Evolutionary conservation across 176 grass and related monocot genomes (phyloP), one percentile per base, ranked within the genome.

Genomic region (Microstegium vimineum): DNA sequence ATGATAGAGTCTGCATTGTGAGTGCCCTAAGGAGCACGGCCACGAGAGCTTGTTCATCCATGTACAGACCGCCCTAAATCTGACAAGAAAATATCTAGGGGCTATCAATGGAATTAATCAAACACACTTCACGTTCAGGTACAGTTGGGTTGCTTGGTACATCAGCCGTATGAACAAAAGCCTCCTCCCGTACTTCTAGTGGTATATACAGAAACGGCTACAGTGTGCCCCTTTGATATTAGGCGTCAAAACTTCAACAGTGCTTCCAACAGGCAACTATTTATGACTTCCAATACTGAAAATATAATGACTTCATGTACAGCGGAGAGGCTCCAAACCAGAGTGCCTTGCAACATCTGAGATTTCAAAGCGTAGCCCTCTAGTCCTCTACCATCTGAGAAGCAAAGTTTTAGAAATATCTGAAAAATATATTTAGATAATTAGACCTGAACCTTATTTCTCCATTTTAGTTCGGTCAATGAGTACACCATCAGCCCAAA

Each of bases 401-500:
- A 74, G 17, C 10, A 33, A 69, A 27, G 12, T 47, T 59, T 43
- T 66, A 6, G 34, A 36, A 76, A 26, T 3, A 20, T 67, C 8
- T 26, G 33, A 10, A 35, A 54, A 36, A 68, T 38, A 14, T 25
- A 49, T 34, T 84, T 62, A 84, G 4, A 81, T 56, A 49, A 27
- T 84, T 62, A 84, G 4, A 81, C 43, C 18, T 4, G 5, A 69
- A 73, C 54, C 35, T 60, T 92, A 88, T 32, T 82, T 81, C 37
- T 95, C 76, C 77, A 91, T 47, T 25, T 66, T 82, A 80, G 46
- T 87, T 52, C 80, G 86, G 32, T 73, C 47, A 45, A 85, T 25
- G 46, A 98, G 89, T 16, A 94, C 11, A 82, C 89, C 93, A 15
- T 91, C 93, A 62, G 93, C 85, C 96, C 93, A 95, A 85, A 87